Base-by-base conservation (phyloP, 2,329 filamentous ascomycete genomes). In the Fusarium lateritium region DNA sequence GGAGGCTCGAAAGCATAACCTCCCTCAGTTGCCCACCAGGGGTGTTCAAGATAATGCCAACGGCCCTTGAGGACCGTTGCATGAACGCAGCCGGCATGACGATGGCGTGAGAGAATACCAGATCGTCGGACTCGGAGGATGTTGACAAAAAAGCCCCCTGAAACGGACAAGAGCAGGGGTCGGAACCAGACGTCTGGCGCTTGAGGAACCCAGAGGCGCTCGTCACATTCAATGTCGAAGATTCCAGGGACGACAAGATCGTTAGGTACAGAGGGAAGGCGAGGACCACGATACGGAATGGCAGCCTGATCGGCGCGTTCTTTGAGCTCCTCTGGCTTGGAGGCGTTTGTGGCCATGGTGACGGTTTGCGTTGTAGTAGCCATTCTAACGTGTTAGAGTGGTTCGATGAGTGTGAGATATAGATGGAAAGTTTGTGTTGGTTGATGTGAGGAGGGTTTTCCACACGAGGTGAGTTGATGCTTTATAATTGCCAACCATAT, bases 11-110 rank as follows among this genome's bases (percentile, higher is more conserved):
- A 80, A 0, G 76, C 75, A 59, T 79, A 76, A 5, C 78, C 73
- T 7, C 77, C 77, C 50, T 79, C 75, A 2, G 68, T 72, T 1
- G 77, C 78, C 78, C 76, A 79, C 77, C 77, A 79, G 1, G 70
- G 67, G 42, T 80, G 77, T 57, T 80, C 78, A 5, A 80, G 73
- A 43, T 80, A 79, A 53, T 79, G 78, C 78, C 77, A 79, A 21
- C 74, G 69, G 2, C 77, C 77, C 21, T 68, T 60, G 4, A 79
- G 69, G 4, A 75, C 71, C 0, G 76, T 76, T 5, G 77, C 78
- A 34, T 79, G 77, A 0, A 79, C 77, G 5, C 73, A 70, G 11
- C 77, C 77, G 1, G 77, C 72, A 43, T 79, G 77, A 2, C 76
- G 72, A 38, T 79, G 77, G 4, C 77, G 72, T 1, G 77, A 78